These are phyloP conservation scores for Lachnellula occidentalis DNA, from an alignment of 2,329 filamentous ascomycete genomes.

Conservation along the genomic window DNA sequence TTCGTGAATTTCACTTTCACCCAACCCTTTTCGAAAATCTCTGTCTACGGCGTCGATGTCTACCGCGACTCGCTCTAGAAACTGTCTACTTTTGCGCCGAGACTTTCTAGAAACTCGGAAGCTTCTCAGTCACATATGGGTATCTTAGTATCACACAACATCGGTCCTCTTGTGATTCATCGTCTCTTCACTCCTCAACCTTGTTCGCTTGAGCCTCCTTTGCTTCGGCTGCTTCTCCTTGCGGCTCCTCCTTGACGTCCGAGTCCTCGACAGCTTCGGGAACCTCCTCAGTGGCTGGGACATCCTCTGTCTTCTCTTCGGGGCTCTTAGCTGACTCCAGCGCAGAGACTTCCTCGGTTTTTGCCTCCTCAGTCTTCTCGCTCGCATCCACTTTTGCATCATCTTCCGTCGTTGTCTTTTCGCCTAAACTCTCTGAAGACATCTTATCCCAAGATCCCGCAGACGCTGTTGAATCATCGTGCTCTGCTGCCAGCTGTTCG, in stretches of 20 bases:
- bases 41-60: neutral
- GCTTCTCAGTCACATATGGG: constrained; percentile 5
- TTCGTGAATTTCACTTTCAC: too few relatives aligned
- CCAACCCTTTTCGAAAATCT: too few relatives aligned
- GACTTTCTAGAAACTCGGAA: neutral
- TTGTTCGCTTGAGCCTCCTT: neutral
- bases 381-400: constrained; percentile 21
- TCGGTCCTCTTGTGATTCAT: neutral
- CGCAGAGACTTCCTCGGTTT: constrained; percentile 3
- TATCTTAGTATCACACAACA: constrained; percentile 15
- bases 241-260: neutral
- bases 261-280: neutral
- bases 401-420: constrained; percentile 20
- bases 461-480: constrained; percentile 11
- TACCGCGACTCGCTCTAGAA: neutral
- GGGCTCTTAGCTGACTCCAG: neutral
- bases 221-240: neutral
- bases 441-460: constrained; percentile 16
- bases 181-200: constrained; percentile 3
- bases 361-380: constrained; percentile 2
- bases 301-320: constrained; percentile 1
- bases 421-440: constrained; percentile 14
- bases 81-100: neutral
- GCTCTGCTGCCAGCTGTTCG: neutral
- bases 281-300: neutral